A percentile compares a stretch with the other conserved stretches of the same genome.
These are phyloP conservation scores for Ascochyta viciae-villosae DNA, from an alignment of 2,329 filamentous ascomycete species.

Conservation along the genomic window DNA sequence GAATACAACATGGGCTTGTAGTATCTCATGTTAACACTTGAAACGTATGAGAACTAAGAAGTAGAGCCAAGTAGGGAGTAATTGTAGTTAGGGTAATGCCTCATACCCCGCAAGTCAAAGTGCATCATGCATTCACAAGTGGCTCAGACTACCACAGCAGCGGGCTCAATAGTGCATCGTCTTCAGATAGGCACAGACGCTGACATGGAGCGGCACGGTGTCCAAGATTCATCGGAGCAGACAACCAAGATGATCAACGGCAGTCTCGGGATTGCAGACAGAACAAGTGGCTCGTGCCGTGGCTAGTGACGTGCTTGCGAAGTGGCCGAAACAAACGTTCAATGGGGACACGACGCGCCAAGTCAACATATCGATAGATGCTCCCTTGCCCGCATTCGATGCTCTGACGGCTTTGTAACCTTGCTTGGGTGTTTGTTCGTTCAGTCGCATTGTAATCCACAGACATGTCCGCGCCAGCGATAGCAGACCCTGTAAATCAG, in stretches of 20 bases:
- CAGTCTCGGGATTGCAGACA: constrained; percentile 4
- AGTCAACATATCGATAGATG: constrained; percentile 38
- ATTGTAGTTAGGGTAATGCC: background rate
- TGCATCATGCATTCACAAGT: constrained; percentile 5
- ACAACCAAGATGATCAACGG: background rate
- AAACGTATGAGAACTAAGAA: background rate
- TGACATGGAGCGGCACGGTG: background rate
- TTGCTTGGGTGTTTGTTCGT: background rate
- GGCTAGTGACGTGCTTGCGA: constrained; percentile 37
- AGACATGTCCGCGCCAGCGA: constrained; percentile 41
- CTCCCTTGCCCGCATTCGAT: constrained; percentile 29
- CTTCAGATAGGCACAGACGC: background rate
- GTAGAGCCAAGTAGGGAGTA: background rate
- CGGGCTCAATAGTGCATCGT: background rate
- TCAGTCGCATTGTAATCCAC: background rate
- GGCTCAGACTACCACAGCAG: background rate
- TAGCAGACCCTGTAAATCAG: constrained; percentile 41
- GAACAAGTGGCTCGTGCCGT: constrained; percentile 25
- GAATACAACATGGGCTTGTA: constrained; percentile 28
- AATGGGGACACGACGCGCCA: constrained; percentile 48
- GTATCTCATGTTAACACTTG: constrained; percentile 17
- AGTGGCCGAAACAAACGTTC: constrained; percentile 27
- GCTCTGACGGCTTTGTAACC: constrained; percentile 18
- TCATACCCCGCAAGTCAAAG: constrained; percentile 13
- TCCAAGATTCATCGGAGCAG: background rate